phyloP scores from a whole-genome alignment of 352 stramenopile genomes.

The Pilasporangium apinafurcum region DNA sequence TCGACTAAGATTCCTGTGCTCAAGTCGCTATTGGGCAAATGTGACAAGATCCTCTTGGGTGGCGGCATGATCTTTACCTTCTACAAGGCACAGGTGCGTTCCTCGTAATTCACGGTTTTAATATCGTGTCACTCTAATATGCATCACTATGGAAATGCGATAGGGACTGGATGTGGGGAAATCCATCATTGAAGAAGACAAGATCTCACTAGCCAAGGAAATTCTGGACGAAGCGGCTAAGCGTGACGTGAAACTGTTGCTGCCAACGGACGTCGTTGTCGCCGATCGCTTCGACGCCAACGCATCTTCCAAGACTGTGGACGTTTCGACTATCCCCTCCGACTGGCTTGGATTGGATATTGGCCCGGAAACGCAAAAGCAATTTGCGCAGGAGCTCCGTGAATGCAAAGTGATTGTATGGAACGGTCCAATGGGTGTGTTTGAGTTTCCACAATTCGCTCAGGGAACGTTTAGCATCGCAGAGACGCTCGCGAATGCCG shows the following conservation, averaged over 20 bases:
- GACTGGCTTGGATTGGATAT: conserved; percentile 95
- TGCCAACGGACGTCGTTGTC: conserved; percentile 93
- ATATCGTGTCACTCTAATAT: no score
- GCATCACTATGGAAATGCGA: background rate
- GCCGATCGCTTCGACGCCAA: conserved; percentile 85
- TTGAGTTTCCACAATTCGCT: conserved; percentile 96
- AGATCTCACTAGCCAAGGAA: conserved; percentile 91
- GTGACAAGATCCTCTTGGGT: conserved; percentile 95
- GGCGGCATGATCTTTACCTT: conserved; percentile 98
- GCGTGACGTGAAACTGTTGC: conserved; percentile 85
- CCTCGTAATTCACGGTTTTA: no score
- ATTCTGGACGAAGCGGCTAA: conserved; percentile 86
- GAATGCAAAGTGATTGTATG: conserved; percentile 92
- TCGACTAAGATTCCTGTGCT: conserved; percentile 96
- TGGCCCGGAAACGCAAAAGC: conserved; percentile 42
- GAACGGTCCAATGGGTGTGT: conserved; percentile 97
- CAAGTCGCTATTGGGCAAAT: conserved; percentile 93
- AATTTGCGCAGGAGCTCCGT: conserved; percentile 81
- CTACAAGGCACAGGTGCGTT: conserved; percentile 87
- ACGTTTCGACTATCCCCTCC: conserved; percentile 86
- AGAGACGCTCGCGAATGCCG: conserved; percentile 84
- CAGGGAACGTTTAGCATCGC: conserved; percentile 92
- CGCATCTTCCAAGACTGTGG: conserved; percentile 48
- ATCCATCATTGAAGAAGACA: conserved; percentile 93
- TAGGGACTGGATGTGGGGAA: conserved; percentile 92